phyloP scores from a whole-genome alignment of 306 rosid species.

The Glycine latifolia region DNA sequence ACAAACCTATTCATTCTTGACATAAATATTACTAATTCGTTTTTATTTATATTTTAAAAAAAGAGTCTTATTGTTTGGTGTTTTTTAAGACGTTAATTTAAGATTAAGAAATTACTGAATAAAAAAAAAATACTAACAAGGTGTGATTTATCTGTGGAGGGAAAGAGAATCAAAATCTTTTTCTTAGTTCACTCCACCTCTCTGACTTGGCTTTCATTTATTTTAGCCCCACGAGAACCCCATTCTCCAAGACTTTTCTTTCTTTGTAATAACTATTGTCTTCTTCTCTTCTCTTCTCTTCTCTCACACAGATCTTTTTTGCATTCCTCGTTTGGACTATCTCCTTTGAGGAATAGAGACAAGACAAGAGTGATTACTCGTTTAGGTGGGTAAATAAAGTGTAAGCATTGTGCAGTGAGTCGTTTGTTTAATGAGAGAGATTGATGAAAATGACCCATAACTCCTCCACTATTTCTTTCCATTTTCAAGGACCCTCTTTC shows the following conservation, averaged over 20 bases:
- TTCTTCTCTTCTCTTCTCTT: too few relatives aligned
- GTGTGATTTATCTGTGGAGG: neutral
- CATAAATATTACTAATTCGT: too few relatives aligned
- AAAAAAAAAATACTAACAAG: neutral
- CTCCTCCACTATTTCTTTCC: neutral
- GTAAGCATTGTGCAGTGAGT: constrained; percentile 1
- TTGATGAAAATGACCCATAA: constrained; percentile 41
- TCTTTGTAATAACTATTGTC: neutral
- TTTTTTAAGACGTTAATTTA: neutral
- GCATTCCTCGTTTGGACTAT: neutral
- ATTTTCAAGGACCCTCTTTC: constrained; percentile 37
- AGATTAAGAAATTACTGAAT: neutral
- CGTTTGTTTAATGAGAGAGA: neutral
- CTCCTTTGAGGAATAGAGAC: neutral
- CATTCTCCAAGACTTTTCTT: neutral
- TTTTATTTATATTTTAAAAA: neutral
- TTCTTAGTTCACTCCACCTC: neutral
- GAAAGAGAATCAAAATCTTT: neutral
- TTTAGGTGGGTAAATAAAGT: neutral
- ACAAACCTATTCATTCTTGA: too few relatives aligned
- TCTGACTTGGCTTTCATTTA: constrained; percentile 13
- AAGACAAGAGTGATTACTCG: neutral
- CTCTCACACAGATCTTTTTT: constrained; percentile 15
- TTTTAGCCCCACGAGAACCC: constrained; percentile 22
- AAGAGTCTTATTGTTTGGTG: neutral